Percentiles rank a stretch among this genome's conserved stretches.
Evolutionary conservation across 306 rosid species (phyloP).

Genomic region (Lathyrus tuberosus): DNA sequence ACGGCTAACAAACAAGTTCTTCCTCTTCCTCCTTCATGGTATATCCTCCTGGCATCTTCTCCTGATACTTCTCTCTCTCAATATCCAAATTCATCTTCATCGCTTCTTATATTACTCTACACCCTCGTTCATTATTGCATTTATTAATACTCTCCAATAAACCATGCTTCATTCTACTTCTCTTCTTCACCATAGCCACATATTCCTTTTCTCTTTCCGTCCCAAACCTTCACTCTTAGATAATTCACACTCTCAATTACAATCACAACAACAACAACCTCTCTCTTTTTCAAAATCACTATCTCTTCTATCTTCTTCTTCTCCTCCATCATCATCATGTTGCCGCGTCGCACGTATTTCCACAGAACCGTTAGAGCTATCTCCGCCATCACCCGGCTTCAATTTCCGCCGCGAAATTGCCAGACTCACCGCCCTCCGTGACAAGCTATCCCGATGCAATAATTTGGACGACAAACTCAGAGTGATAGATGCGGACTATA

Average conservation of each 20-base stretch:
- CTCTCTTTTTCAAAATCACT: slow-evolving; percentile 47
- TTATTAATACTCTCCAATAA: neutral
- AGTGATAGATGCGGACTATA: slow-evolving; percentile 60
- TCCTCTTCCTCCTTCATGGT: slow-evolving; percentile 21
- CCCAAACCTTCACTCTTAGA: slow-evolving; percentile 40
- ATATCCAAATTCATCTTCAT: neutral
- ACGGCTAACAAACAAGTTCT: neutral
- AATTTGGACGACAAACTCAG: slow-evolving; percentile 48
- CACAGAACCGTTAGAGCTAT: slow-evolving; percentile 63
- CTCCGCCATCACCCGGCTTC: slow-evolving; percentile 61
- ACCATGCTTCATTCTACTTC: slow-evolving; percentile 62
- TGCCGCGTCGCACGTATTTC: slow-evolving; percentile 58
- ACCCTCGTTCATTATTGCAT: neutral
- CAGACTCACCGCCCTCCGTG: slow-evolving; percentile 59
- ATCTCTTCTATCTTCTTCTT: slow-evolving; percentile 29
- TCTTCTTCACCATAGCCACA: slow-evolving; percentile 47
- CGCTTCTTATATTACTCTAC: neutral
- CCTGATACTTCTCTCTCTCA: neutral
- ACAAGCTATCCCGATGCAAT: slow-evolving; percentile 47
- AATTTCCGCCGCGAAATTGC: slow-evolving; percentile 63
- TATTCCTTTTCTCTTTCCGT: slow-evolving; percentile 47
- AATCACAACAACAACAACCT: slow-evolving; percentile 29
- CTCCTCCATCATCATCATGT: slow-evolving; percentile 31
- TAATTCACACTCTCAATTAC: slow-evolving; percentile 22
- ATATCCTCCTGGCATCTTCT: slow-evolving; percentile 62